Conservation (phyloP, 768 basidiomycete genomes). For the Leccinum barrowsii region DNA sequence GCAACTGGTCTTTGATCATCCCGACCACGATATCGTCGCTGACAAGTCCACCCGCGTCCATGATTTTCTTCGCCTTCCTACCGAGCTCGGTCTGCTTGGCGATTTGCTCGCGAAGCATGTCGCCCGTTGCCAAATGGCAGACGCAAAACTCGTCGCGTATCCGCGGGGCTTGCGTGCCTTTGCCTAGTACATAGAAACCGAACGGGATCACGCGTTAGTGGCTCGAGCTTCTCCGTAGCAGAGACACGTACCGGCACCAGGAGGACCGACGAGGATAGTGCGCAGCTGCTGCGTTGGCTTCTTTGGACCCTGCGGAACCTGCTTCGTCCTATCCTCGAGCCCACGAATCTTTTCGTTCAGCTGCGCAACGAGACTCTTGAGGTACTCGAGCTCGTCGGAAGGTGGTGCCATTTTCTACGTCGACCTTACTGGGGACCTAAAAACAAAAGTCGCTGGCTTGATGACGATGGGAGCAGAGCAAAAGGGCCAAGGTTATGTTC, state of each 20-base stretch:
- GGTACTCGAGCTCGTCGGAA: constrained; percentile 84
- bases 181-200: no score
- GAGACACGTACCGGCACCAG: constrained; percentile 79
- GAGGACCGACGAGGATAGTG: constrained; percentile 92
- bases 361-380: constrained; percentile 88
- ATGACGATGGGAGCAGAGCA: constrained; percentile 1
- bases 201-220: no score
- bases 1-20: constrained; percentile 95
- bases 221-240: neutral
- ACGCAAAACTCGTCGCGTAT: constrained; percentile 93
- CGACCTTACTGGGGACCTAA: neutral
- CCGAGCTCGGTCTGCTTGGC: constrained; percentile 83
- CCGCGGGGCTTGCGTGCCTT: constrained; percentile 62
- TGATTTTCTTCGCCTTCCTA: constrained; percentile 91
- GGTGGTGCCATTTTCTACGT: constrained; percentile 47
- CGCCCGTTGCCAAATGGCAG: constrained; percentile 97
- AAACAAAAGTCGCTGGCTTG: neutral
- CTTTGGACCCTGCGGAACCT: constrained; percentile 37
- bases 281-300: constrained; percentile 78
- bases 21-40: constrained; percentile 95
- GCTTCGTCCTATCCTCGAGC: constrained; percentile 71
- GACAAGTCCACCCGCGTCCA: constrained; percentile 95
- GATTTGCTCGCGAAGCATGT: constrained; percentile 97
- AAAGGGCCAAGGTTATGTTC: neutral
- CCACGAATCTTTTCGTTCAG: constrained; percentile 84